A percentile compares a stretch with the other conserved stretches of the same genome.
Evolutionary conservation across 1,139 yeast genomes (phyloP).

Genomic region (Taphrina sp.): DNA sequence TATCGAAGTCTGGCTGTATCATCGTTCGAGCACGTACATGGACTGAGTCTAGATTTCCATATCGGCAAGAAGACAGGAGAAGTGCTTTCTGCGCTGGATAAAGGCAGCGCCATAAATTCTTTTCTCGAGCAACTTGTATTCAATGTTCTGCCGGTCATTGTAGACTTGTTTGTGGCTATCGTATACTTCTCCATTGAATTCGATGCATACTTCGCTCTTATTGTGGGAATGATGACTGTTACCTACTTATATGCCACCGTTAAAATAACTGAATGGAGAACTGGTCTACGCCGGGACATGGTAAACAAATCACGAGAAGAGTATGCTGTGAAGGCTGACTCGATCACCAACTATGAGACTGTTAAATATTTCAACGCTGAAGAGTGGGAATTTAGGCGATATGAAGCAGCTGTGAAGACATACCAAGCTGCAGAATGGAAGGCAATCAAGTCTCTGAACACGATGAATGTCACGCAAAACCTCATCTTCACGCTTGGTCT

Average conservation of each 20-base stretch:
- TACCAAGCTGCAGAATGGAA: conserved; percentile 82
- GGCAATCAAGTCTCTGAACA: conserved; percentile 89
- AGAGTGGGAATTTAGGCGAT: conserved; percentile 70
- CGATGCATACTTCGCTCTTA: conserved; percentile 80
- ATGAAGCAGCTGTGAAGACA: conserved; percentile 68
- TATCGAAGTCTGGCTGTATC: conserved; percentile 83
- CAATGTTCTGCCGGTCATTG: conserved; percentile 84
- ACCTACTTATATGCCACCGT: conserved; percentile 84
- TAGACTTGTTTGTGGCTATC: conserved; percentile 68
- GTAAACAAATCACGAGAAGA: conserved; percentile 91
- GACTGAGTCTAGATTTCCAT: conserved; percentile 86
- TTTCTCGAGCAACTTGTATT: conserved; percentile 66
- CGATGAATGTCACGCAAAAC: conserved; percentile 86
- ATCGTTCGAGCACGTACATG: conserved; percentile 78
- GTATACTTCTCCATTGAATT: conserved; percentile 92
- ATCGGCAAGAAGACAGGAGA: conserved; percentile 92
- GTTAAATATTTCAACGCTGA: conserved; percentile 95
- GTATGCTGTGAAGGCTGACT: conserved; percentile 90
- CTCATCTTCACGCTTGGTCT: conserved; percentile 84
- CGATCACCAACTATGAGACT: conserved; percentile 87
- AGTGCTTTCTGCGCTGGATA: conserved; percentile 86
- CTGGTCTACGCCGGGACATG: conserved; percentile 82
- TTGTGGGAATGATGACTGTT: conserved; percentile 79
- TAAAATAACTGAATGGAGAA: conserved; percentile 91
- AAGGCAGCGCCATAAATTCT: conserved; percentile 93